Base-by-base conservation (phyloP, 176 grass and related monocot genomes). In the Chloris gayana region DNA sequence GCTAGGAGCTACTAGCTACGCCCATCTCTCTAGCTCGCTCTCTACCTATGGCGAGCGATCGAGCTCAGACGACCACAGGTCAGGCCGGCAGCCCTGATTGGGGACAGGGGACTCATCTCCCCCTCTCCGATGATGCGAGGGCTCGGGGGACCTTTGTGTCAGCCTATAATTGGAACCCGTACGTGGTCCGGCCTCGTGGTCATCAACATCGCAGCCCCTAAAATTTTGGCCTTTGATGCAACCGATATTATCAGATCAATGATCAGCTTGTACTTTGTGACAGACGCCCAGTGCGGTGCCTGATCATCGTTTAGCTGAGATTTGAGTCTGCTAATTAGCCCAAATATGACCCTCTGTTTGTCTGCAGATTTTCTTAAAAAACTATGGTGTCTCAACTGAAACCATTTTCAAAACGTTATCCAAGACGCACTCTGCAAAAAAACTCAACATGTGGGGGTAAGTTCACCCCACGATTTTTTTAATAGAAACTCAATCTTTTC, bases 181-280 rank as follows among this genome's bases (percentile, higher is more conserved):
- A 80, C 64, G 25, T 64, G 78, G 78, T 64, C 85, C 72, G 75
- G 21, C 31, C 78, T 81, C 30, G 53, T 64, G 17, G 18, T 37
- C 39, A 76, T 76, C 62, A 53, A 32, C 72, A 39, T 33, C 19
- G 13, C 41, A 24, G n/a, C 37, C 17, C 2, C 1, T 13, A 4
- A 32, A 51, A 26, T 39, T 39, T 56, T 79, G 46, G 32, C 46
- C 33, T 56, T 18, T 37, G 22, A 51, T 17, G 34, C 32, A 69
- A 69, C 30, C 4, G 0, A 68, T 18, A 39, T 38, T 27, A 79
- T 56, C 46, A 0, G 24, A 38, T 37, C 76, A 80, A 54, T 79
- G 22, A 79, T 79, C 22, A 19, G 7, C 3, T 10, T 79, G 63
- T 80, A 56, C 77, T 79, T 68, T 79, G 30, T 10, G 24, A 14